Evolutionary conservation across 257 asterid species (phyloP), one percentile per base, ranked within the genome.

Genomic region (Ocimum tenuiflorum): DNA sequence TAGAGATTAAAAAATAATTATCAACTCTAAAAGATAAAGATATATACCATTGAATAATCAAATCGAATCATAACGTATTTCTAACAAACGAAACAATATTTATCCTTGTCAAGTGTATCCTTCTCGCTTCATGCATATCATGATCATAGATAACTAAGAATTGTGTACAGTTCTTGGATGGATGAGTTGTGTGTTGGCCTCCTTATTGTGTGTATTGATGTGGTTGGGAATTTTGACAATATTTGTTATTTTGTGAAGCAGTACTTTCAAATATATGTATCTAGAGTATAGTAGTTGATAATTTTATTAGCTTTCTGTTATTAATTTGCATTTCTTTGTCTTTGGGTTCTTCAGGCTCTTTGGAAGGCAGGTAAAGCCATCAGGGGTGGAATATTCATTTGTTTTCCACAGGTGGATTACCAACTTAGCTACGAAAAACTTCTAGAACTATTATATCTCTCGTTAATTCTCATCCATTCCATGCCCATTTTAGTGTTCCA

Each of bases 391-490:
- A 75, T 87, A 41, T 71, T 76, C 35, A 68, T 85, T 70, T 81
- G 88, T 89, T 89, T 85, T 55, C 94, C 95, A 2, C 95, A 85
- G 91, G 96, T 89, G 57, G 67, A 60, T 60, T 18, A 35, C 46
- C 64, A 67, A 67, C 59, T 57, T 62, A 55, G 38, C 39, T 50
- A 48, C 23, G n/a, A 20, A 69, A 67, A 15, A 10, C 8, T 14
- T 58, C 19, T 66, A 55, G 48, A 46, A 9, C n/a, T n/a, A n/a
- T n/a, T n/a, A n/a, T 46, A n/a, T 46, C 17, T 5, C 27, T 35
- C 24, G 60, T 33, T 47, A 60, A 52, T 63, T 72, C 70, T 80
- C 46, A 80, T 53, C 36, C 33, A 13, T 65, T 70, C 47, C 42
- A 38, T 73, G 49, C 33, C 31, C 63, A 15, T 70, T 72, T 71